A percentile compares a stretch with the other conserved stretches of the same genome.
Conservation (phyloP, 371 early-diverging fungal species). For the Mucor piriformis region DNA sequence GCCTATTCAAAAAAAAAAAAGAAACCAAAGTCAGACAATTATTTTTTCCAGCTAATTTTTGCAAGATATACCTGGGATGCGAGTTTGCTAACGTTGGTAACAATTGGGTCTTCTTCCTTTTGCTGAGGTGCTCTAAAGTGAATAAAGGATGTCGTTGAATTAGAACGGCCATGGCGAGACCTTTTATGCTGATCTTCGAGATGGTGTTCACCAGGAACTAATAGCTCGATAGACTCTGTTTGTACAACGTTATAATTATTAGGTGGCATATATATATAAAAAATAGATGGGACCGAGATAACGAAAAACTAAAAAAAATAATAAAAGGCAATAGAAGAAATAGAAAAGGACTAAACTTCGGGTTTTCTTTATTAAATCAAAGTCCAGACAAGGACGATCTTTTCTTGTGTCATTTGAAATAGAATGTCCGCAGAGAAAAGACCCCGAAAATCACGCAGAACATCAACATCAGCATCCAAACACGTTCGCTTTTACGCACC, state of each 20-base stretch:
- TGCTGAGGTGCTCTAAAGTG: conserved; percentile 34
- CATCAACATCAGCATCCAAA: conserved; percentile 38
- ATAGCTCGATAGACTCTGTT: conserved; percentile 24
- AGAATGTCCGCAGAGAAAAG: conserved; percentile 1
- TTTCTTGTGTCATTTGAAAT: neutral
- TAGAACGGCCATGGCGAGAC: conserved; percentile 26
- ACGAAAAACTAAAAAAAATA: neutral
- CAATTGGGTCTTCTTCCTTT: conserved; percentile 10
- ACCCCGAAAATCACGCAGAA: conserved; percentile 1
- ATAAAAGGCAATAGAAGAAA: neutral
- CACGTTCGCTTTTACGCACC: conserved; percentile 33
- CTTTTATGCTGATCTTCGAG: conserved; percentile 8
- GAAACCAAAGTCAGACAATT: neutral
- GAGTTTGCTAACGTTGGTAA: conserved; percentile 20
- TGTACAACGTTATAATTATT: conserved; percentile 17
- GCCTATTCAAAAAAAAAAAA: conserved; percentile 55
- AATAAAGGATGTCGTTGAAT: conserved; percentile 42
- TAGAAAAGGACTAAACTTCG: neutral
- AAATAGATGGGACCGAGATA: neutral
- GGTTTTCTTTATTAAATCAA: neutral
- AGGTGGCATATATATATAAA: conserved; percentile 15
- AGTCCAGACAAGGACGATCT: neutral
- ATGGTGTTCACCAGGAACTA: conserved; percentile 15
- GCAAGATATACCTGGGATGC: conserved; percentile 31
- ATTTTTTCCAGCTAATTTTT: neutral